These are phyloP conservation scores for Termitomyces sp. DNA, from an alignment of 768 basidiomycete genomes.

Conservation along the genomic window DNA sequence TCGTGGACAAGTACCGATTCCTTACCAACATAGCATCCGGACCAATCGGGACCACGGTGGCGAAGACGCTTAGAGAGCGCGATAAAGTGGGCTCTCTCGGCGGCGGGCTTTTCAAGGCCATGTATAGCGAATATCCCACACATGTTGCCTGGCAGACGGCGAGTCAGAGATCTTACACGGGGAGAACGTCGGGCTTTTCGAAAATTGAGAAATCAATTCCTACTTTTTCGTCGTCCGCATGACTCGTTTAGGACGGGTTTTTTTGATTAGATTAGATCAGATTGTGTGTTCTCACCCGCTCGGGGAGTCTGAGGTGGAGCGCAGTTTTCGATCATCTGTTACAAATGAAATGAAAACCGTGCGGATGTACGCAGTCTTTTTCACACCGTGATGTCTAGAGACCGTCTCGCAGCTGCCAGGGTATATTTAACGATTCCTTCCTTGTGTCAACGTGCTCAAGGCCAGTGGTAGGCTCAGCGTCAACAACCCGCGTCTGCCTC, in stretches of 20 bases:
- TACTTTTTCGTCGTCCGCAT: constrained; percentile 10
- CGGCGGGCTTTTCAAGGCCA: constrained; percentile 65
- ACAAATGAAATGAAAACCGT: background rate
- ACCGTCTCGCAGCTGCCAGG: constrained; percentile 34
- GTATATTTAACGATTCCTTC: constrained; percentile 15
- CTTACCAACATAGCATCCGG: constrained; percentile 87
- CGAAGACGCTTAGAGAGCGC: constrained; percentile 86
- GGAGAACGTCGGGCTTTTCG: constrained; percentile 9
- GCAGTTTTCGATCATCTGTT: background rate
- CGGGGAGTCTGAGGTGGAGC: background rate
- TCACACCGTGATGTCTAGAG: constrained; percentile 25
- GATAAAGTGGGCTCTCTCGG: constrained; percentile 69
- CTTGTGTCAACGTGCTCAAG: background rate
- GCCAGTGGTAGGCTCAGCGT: constrained; percentile 25
- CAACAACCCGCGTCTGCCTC: constrained; percentile 19
- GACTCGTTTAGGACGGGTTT: constrained; percentile 14
- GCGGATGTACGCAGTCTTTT: constrained; percentile 1
- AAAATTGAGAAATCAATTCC: constrained; percentile 3
- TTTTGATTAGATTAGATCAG: constrained; percentile 12
- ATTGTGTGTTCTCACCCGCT: background rate
- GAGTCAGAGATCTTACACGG: constrained; percentile 6
- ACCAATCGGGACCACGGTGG: constrained; percentile 98
- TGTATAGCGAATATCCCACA: constrained; percentile 91
- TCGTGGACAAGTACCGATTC: constrained; percentile 87
- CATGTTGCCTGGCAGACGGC: constrained; percentile 41